Percentiles rank a stretch among this genome's conserved stretches.
Conservation (phyloP, 495 filamentous ascomycete genomes). For the Chaetomium tenue region DNA sequence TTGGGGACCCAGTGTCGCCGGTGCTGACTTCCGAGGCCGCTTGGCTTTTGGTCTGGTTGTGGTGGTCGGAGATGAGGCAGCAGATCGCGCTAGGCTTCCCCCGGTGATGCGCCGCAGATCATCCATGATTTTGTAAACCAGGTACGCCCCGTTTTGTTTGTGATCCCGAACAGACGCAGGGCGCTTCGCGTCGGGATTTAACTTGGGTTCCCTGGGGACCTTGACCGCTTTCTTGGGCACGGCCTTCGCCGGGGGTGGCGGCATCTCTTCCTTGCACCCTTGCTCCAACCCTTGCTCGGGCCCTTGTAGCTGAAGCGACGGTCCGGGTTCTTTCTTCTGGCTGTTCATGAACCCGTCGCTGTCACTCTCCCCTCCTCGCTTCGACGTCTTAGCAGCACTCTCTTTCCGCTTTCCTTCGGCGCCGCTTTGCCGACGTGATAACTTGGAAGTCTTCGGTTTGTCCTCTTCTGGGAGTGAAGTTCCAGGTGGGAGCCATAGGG, state of each 20-base stretch:
- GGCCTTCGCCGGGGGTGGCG: slow-evolving; percentile 13
- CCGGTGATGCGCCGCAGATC: slow-evolving; percentile 31
- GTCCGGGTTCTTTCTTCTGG: slow-evolving; percentile 8
- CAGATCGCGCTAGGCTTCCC: background rate
- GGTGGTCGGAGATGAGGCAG: slow-evolving; percentile 11
- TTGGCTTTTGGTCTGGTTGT: slow-evolving; percentile 27
- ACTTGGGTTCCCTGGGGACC: slow-evolving; percentile 22
- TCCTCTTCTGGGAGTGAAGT: slow-evolving; percentile 36
- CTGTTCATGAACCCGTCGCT: slow-evolving; percentile 7
- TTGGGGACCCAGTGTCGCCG: slow-evolving; percentile 20
- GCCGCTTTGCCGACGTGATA: slow-evolving; percentile 31
- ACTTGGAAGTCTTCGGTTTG: slow-evolving; percentile 32
- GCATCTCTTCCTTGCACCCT: slow-evolving; percentile 10
- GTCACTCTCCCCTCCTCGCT: slow-evolving; percentile 25
- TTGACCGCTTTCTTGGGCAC: slow-evolving; percentile 3
- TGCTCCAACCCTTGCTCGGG: background rate
- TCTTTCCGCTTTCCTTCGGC: slow-evolving; percentile 33
- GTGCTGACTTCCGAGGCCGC: slow-evolving; percentile 34
- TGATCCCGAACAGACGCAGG: slow-evolving; percentile 39
- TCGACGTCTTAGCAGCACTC: slow-evolving; percentile 23
- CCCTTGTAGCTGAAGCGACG: background rate
- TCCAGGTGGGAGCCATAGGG: slow-evolving; percentile 55
- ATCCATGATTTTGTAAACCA: slow-evolving; percentile 34
- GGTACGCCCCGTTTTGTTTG: slow-evolving; percentile 39
- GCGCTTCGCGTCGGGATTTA: slow-evolving; percentile 37